Percentiles rank a stretch among this genome's conserved stretches.
phyloP scores from a whole-genome alignment of 2,329 filamentous ascomycete species.

The Neospermospora avenae region DNA sequence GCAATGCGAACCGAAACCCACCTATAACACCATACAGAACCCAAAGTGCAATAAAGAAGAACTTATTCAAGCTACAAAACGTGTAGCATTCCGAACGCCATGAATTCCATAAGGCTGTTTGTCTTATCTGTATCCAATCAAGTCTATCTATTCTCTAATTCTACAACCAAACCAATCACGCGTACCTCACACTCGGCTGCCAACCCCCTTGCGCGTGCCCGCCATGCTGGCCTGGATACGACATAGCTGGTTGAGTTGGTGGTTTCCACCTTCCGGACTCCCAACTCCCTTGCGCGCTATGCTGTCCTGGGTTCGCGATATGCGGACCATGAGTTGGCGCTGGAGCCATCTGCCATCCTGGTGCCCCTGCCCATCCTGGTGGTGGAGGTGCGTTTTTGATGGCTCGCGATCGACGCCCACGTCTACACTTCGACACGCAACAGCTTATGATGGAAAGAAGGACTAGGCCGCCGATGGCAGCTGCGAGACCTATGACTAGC shows the following conservation, averaged over 20 bases:
- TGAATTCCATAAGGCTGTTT: too few species aligned
- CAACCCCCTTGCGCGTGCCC: too few species aligned
- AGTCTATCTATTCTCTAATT: background rate
- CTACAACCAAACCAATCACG: constrained; percentile 1
- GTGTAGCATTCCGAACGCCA: too few species aligned
- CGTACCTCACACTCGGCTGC: constrained; percentile 23
- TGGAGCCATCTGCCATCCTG: constrained; percentile 9
- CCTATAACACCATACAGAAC: too few species aligned
- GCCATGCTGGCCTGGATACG: too few species aligned
- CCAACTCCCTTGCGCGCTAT: constrained; percentile 11
- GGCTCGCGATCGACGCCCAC: constrained; percentile 15
- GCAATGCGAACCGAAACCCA: too few species aligned
- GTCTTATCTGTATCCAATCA: constrained; percentile 1
- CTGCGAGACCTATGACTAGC: constrained; percentile 77
- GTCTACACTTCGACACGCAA: constrained; percentile 52
- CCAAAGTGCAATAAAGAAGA: too few species aligned
- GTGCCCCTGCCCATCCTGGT: constrained; percentile 13
- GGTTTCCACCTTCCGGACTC: constrained; percentile 20
- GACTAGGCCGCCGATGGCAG: constrained; percentile 69
- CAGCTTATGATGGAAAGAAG: constrained; percentile 68
- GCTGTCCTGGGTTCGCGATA: background rate
- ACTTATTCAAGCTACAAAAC: too few species aligned
- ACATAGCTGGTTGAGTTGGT: constrained; percentile 6
- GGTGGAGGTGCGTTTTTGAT: constrained; percentile 14
- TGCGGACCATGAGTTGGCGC: background rate